A percentile compares a stretch with the other conserved stretches of the same genome.
phyloP scores from a whole-genome alignment of 352 stramenopile genomes.

The Peronospora farinosa region DNA sequence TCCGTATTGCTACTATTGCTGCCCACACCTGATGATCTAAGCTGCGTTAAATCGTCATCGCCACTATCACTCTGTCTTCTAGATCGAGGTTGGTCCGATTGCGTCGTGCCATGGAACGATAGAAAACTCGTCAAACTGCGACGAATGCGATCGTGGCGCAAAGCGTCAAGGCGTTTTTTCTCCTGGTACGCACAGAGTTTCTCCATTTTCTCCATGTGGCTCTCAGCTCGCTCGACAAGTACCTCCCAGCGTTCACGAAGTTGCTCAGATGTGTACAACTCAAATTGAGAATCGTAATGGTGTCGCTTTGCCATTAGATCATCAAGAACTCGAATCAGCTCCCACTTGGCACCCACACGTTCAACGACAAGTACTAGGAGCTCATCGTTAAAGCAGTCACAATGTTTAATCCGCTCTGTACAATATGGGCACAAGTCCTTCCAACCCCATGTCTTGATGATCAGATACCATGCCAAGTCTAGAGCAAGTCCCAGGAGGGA shows the following conservation, averaged over 20 bases:
- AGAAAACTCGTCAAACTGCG: slow-evolving; percentile 32
- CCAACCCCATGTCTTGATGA: slow-evolving; percentile 58
- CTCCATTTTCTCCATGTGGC: slow-evolving; percentile 56
- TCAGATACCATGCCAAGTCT: slow-evolving; percentile 49
- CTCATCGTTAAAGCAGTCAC: slow-evolving; percentile 72
- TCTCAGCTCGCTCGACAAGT: slow-evolving; percentile 42
- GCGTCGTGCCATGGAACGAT: slow-evolving; percentile 16
- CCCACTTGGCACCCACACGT: slow-evolving; percentile 54
- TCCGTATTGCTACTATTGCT: slow-evolving; percentile 24
- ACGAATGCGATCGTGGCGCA: slow-evolving; percentile 26
- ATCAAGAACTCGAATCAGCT: slow-evolving; percentile 56
- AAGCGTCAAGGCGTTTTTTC: slow-evolving; percentile 39
- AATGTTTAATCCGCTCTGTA: slow-evolving; percentile 57
- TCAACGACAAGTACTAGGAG: slow-evolving; percentile 52
- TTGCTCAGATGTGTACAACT: slow-evolving; percentile 50
- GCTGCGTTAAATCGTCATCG: slow-evolving; percentile 6
- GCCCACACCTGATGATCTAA: slow-evolving; percentile 14
- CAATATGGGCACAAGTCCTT: slow-evolving; percentile 59
- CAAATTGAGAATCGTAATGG: slow-evolving; percentile 48
- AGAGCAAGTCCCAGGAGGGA: slow-evolving; percentile 45
- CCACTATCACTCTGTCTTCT: slow-evolving; percentile 8
- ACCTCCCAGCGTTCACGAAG: slow-evolving; percentile 56
- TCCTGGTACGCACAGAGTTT: slow-evolving; percentile 48
- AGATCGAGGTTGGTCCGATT: slow-evolving; percentile 1
- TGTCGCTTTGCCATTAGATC: slow-evolving; percentile 35